Conservation (phyloP, 371 early-diverging fungal species). For the Mucor irregularis region DNA sequence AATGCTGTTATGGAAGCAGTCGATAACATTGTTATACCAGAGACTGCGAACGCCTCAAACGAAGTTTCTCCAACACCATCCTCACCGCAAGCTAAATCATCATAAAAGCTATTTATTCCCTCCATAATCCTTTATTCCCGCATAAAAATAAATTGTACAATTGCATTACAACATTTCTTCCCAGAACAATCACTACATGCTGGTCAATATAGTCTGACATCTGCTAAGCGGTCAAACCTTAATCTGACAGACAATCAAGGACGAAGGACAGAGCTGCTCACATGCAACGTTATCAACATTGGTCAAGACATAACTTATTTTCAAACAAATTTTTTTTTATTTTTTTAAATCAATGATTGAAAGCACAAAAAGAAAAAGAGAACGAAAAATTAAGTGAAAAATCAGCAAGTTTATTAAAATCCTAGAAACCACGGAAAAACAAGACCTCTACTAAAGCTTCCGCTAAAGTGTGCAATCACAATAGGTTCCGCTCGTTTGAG, state of each 20-base stretch:
- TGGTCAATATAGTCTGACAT: too few species aligned
- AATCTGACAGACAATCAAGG: too few species aligned
- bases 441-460: conserved; percentile 6
- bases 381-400: conserved; percentile 13
- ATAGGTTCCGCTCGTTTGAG: background rate
- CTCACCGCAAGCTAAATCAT: too few species aligned
- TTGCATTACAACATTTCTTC: too few species aligned
- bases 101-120: background rate
- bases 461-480: conserved; percentile 11
- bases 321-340: background rate
- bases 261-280: too few species aligned
- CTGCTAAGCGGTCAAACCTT: too few species aligned
- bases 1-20: conserved; percentile 76
- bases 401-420: conserved; percentile 44
- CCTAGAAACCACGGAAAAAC: conserved; percentile 47
- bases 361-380: background rate
- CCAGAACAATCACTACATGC: too few species aligned
- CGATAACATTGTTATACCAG: conserved; percentile 31
- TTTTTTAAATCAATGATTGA: too few species aligned
- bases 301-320: too few species aligned
- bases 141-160: too few species aligned
- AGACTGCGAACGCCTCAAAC: background rate
- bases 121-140: background rate
- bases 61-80: background rate
- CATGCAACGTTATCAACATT: too few species aligned